Base-by-base conservation (phyloP, 768 basidiomycete genomes). In the Cytidiella melzeri region DNA sequence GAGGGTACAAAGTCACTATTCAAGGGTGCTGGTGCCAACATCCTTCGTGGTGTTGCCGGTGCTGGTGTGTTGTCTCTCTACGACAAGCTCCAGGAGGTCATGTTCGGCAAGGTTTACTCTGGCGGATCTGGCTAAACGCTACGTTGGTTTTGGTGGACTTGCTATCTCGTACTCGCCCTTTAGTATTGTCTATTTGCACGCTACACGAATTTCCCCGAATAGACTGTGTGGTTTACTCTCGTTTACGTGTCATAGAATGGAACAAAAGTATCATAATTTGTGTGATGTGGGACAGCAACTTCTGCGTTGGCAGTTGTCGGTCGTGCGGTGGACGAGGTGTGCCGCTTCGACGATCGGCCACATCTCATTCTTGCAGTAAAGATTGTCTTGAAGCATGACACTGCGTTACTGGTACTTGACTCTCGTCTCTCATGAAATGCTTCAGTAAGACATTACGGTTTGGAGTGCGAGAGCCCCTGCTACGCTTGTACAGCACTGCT, bases 51-150 rank as follows among this genome's bases (percentile, higher is more conserved):
- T 81, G 92, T 99, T 67, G 95, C 96, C 68, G 96, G 96, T 77
- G 95, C 95, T 70, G 95, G 95, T 92, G 96, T 98, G 62, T 73
- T 99, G 67, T 97, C 96, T 45, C 76, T 98, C 55, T 98, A 98
- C 75, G 96, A 98, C 84, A 95, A 98, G 77, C 83, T 96, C 65
- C 95, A 98, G 71, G 78, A 91, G 69, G 69, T 92, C 61, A 71
- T 94, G 80, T 97, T 98, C 74, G 93, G 94, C 83, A 96, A 95
- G 81, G 94, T 97, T 72, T 97, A 98, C 88, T 86, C 92, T 58
- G 93, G 92, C 76, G 91, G 71, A 53, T 73, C 72, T 63, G 72
- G 72, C 60, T 73, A 68, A 73, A 58, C 48, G 55, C 52, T 28
- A 45, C 38, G 48, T 55, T 52, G 45, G 53, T 51, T 46, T 38